Evolutionary conservation across 1,284 basidiomycete genomes (phyloP), one percentile per base, ranked within the genome.

Genomic region (Leccinum fallax): DNA sequence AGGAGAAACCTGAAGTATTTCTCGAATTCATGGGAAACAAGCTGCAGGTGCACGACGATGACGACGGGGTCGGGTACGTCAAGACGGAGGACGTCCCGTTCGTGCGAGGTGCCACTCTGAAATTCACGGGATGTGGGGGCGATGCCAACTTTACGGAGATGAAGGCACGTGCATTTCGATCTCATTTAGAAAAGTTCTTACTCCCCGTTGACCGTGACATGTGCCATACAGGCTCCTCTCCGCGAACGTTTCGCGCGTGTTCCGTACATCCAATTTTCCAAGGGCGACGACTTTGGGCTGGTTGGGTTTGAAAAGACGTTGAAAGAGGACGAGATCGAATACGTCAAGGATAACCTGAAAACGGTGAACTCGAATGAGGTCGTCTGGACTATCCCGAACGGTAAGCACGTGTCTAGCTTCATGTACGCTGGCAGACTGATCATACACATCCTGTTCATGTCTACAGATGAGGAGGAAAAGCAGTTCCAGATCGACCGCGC

Each of bases 161-260:
- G 76, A 92, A 93, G 84, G 88, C 85, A 55, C 53, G 40, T 21
- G 19, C 51, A 57, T 67, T 54, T 46, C 26, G 51, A 7, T 30
- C 9, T 28, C 51, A 4, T n/a, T n/a, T 21, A 21, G 43, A 46
- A 13, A 13, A n/a, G 36, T 15, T 55, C 5, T 5, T 43, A 57
- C 30, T 38, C 53, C 58, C n/a, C 53, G 16, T 52, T 65, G 53
- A 30, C 30, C 30, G 30, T 30, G 30, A 63, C 49, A 38, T 28
- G 9, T 13, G 46, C 6, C 21, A 28, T 15, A n/a, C 13, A 93
- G 83, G 85, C 84, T 52, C 89, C 92, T 52, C 82, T 95, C 58
- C 89, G 88, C 67, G 90, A 93, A 74, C 89, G 89, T 69, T 90
- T 94, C 67, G 83, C 87, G 10, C 87, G 89, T 21, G 80, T 82